phyloP scores from a whole-genome alignment of 2,329 filamentous ascomycete genomes.

The Didymella glomerata region DNA sequence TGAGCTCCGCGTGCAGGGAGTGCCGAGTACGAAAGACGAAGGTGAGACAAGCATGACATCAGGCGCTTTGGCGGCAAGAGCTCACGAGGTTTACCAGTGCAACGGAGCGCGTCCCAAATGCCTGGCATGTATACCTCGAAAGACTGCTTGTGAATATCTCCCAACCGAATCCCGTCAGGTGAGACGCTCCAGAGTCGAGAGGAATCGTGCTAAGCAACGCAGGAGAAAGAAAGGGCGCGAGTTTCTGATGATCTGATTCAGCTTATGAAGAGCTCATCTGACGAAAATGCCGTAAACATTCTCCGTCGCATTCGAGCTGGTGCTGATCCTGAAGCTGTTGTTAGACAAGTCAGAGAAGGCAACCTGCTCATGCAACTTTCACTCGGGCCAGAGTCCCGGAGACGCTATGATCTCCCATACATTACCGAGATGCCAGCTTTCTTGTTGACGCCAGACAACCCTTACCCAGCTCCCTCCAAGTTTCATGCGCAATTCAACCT shows the following conservation, averaged over 20 bases:
- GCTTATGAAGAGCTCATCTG: neutral
- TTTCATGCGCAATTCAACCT: neutral
- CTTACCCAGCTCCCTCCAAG: neutral
- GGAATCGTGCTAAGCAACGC: neutral
- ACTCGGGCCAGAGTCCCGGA: conserved; percentile 23
- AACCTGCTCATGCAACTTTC: conserved; percentile 25
- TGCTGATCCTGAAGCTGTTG: conserved; percentile 21
- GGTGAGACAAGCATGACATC: neutral
- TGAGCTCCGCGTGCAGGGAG: conserved; percentile 3
- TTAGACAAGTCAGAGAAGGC: conserved; percentile 23
- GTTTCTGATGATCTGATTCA: neutral
- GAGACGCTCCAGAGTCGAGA: neutral
- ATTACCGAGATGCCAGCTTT: conserved; percentile 1
- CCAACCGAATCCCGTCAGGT: conserved; percentile 7
- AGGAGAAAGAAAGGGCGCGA: conserved; percentile 4
- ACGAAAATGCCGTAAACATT: conserved; percentile 13
- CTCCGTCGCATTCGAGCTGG: conserved; percentile 28
- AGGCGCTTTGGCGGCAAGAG: neutral
- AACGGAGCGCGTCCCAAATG: conserved; percentile 8
- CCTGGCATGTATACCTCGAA: conserved; percentile 3
- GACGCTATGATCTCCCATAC: conserved; percentile 30
- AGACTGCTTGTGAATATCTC: conserved; percentile 3
- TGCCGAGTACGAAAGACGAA: conserved; percentile 8
- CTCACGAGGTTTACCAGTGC: neutral
- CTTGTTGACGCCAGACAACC: conserved; percentile 5